Evolutionary conservation across 1,284 basidiomycete species (phyloP), one percentile per base, ranked within the genome.

Genomic region (Moniliella sp.): DNA sequence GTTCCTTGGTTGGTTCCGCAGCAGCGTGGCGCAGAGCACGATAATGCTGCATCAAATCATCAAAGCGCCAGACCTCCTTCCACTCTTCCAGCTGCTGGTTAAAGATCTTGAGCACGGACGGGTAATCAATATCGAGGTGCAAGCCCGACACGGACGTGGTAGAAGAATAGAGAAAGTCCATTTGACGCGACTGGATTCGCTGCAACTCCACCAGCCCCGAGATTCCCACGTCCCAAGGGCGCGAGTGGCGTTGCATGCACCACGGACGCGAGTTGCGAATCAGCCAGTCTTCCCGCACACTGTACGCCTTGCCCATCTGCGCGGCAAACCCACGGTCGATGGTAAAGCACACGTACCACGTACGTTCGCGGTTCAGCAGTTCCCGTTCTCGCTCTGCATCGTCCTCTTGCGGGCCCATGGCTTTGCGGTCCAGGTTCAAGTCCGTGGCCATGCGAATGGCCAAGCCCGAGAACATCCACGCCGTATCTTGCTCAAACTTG

Each of bases 391-490:
- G 71, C 11, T 74, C 47, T 10, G 46, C 42, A 15, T 54, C 53
- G 25, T 62, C 59, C 2, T 51, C 49, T 26, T 46, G 43, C 8
- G 55, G 42, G 14, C 66, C 65, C 4, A 65, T 63, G 4, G 76
- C 78, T 59, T 91, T 86, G 37, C 88, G 74, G 58, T 93, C 84
- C 31, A 97, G 63, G 58, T 94, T 94, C 30, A 97, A 66, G 62
- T 97, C 88, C 11, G 80, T 88, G 3, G 79, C 88, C 78, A 93
- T 86, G 37, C 84, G 76, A 27, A 66, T 63, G 0, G 65, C 66
- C 35, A 67, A 61, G 16, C 64, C 64, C 36, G 50, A 46, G 43
- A 60, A 60, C 25, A 57, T 43, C 84, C 88, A 97, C 0, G 86
- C 94, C 50, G 79, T 75, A 63, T 97, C 88, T 52, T 93, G 83